Base-by-base conservation (phyloP, 2,329 filamentous ascomycete species). In the Colletotrichum sp. region DNA sequence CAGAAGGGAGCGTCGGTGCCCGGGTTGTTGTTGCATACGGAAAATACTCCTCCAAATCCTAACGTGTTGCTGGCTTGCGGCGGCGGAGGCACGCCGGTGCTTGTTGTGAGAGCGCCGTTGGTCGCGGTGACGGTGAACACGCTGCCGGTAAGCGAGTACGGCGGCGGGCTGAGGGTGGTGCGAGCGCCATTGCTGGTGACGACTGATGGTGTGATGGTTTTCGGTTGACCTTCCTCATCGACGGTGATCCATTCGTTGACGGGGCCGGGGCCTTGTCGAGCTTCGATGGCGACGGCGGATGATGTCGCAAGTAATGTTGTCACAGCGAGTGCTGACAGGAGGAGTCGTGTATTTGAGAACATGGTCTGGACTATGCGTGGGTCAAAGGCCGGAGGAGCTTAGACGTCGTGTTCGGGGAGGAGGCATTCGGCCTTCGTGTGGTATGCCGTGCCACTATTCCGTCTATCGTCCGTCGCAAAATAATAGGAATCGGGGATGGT, bases 1-100 rank as follows among this genome's bases (percentile, higher is more conserved):
- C 84, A 85, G 62, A 85, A 84, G 0, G 84, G 84, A 14, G 74
- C 75, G 26, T 80, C 78, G 7, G 16, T 16, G 16, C 80, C 80
- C 30, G 79, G 76, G 48, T 78, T 78, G 59, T 78, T 77, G 38
- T 77, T 75, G 78, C 84, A 85, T 13, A 76, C 73, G 30, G 78
- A 76, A 38, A 83, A 79, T 59, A 84, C 82, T 7, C 79, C 79
- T 21, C 82, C 83, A 18, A 74, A 78, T 5, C 74, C 77, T 10
- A 69, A 63, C 5, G 68, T 74, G 4, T 78, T 79, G 1, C 80
- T 79, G 6, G 83, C 83, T 3, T 79, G 80, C 1, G 82, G 82
- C 4, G 82, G 81, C 5, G 82, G 82, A 3, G 82, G 77, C n/a
- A 79, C 72, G 26, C 81, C 82, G 14, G 82, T 84, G 67, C 78